Conservation (phyloP, 2,329 filamentous ascomycete species). For the Verticillium nonalfalfae region DNA sequence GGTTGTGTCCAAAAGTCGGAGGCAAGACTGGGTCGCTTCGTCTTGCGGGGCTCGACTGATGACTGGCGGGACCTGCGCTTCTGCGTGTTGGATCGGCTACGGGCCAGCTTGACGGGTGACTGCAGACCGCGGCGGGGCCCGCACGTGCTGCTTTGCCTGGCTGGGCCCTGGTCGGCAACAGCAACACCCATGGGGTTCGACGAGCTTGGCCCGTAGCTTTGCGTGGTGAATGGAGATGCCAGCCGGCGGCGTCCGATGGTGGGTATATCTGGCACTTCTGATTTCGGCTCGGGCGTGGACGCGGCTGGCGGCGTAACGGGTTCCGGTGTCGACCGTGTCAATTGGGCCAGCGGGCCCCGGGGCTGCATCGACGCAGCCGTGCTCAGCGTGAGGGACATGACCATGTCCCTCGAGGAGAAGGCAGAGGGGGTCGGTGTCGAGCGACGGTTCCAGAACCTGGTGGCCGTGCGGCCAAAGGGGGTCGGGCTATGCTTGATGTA, state of each 20-base stretch:
- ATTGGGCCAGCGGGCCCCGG: constrained; percentile 52
- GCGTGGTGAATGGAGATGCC: constrained; percentile 49
- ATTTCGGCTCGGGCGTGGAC: background rate
- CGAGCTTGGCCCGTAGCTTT: constrained; percentile 57
- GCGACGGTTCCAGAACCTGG: constrained; percentile 41
- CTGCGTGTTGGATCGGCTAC: constrained; percentile 45
- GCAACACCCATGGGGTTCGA: constrained; percentile 39
- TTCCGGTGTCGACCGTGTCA: constrained; percentile 39
- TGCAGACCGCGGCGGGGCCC: constrained; percentile 43
- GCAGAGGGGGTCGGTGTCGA: constrained; percentile 39
- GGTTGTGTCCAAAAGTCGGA: constrained; percentile 48
- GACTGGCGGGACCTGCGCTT: constrained; percentile 45
- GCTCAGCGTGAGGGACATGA: constrained; percentile 55
- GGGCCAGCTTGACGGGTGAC: constrained; percentile 44
- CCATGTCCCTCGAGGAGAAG: constrained; percentile 57
- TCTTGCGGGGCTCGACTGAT: constrained; percentile 38
- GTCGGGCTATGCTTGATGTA: constrained; percentile 49
- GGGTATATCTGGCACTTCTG: constrained; percentile 11
- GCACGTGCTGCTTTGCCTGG: constrained; percentile 40
- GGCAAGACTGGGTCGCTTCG: constrained; percentile 47
- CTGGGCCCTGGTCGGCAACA: constrained; percentile 24
- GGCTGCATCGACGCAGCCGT: constrained; percentile 61
- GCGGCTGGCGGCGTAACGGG: constrained; percentile 11
- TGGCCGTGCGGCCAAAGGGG: constrained; percentile 45
- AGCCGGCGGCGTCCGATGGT: constrained; percentile 28